Evolutionary conservation across 352 stramenopile genomes (phyloP).

Genomic region (Elongisporangium anandrum): DNA sequence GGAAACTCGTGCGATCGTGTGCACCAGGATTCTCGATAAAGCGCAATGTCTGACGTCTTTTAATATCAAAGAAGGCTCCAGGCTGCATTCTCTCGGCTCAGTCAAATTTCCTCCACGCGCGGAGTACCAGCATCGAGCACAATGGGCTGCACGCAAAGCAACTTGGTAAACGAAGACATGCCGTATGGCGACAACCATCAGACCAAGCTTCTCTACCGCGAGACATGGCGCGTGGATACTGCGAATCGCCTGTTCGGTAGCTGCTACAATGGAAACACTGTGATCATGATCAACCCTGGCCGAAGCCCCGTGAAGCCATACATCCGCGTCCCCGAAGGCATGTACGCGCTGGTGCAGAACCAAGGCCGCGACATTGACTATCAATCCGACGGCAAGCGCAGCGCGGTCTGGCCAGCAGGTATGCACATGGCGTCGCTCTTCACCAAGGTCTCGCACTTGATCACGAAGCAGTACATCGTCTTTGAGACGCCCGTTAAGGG

Average conservation of each 20-base stretch:
- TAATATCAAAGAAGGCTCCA: too few species aligned
- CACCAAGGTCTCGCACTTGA: constrained; percentile 81
- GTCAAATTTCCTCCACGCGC: neutral
- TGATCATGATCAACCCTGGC: constrained; percentile 74
- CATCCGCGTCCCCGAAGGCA: constrained; percentile 85
- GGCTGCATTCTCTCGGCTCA: too few species aligned
- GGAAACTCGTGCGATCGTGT: too few species aligned
- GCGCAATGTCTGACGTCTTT: neutral
- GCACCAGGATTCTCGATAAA: too few species aligned
- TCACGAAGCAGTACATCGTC: constrained; percentile 87
- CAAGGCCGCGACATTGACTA: constrained; percentile 77
- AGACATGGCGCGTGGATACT: constrained; percentile 53
- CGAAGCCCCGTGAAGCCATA: constrained; percentile 63
- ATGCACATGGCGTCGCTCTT: constrained; percentile 73
- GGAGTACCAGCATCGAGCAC: neutral
- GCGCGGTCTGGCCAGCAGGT: constrained; percentile 68
- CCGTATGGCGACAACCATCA: constrained; percentile 23
- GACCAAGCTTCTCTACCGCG: constrained; percentile 59
- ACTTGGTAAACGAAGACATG: neutral
- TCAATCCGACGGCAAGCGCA: constrained; percentile 33
- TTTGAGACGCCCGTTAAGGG: constrained; percentile 87
- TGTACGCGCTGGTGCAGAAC: constrained; percentile 84
- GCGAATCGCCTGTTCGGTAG: constrained; percentile 73
- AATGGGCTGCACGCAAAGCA: constrained; percentile 12
- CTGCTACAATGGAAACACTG: constrained; percentile 78